A percentile compares a stretch with the other conserved stretches of the same genome.
phyloP scores from a whole-genome alignment of 305 asterid species.

The Solanum hybrid region DNA sequence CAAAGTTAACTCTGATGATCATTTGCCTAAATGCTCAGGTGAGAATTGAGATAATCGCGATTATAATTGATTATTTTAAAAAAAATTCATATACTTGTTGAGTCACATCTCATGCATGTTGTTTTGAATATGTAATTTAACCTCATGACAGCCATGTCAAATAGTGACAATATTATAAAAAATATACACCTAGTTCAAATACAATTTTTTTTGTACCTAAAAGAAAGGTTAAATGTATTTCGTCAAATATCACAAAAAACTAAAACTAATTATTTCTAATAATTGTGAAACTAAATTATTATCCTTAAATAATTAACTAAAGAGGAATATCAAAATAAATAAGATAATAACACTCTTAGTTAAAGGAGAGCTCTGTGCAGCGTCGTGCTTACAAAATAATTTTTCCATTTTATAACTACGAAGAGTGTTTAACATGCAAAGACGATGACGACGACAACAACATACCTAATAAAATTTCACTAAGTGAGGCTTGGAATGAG shows the following conservation, averaged over 20 bases:
- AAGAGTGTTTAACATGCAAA: neutral
- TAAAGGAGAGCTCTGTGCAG: neutral
- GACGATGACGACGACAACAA: too few species aligned
- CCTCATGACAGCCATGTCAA: neutral
- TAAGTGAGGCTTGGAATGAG: neutral
- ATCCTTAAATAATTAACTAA: neutral
- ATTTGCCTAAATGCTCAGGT: neutral
- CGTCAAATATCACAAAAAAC: neutral
- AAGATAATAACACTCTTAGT: neutral
- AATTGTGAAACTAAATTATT: neutral
- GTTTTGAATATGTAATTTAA: neutral
- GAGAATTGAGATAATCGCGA: neutral
- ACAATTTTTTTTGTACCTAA: too few species aligned
- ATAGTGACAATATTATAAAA: neutral
- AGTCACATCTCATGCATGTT: neutral
- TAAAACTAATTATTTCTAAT: too few species aligned
- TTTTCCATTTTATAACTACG: neutral
- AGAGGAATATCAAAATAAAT: neutral
- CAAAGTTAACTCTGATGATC: neutral
- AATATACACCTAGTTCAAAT: neutral
- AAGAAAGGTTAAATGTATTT: neutral
- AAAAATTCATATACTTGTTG: neutral
- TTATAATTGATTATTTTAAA: neutral
- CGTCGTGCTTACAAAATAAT: neutral
- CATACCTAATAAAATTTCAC: neutral